Base-by-base conservation (phyloP, 192 early-diverging fungal genomes). In the Backusella mclennaniae region DNA sequence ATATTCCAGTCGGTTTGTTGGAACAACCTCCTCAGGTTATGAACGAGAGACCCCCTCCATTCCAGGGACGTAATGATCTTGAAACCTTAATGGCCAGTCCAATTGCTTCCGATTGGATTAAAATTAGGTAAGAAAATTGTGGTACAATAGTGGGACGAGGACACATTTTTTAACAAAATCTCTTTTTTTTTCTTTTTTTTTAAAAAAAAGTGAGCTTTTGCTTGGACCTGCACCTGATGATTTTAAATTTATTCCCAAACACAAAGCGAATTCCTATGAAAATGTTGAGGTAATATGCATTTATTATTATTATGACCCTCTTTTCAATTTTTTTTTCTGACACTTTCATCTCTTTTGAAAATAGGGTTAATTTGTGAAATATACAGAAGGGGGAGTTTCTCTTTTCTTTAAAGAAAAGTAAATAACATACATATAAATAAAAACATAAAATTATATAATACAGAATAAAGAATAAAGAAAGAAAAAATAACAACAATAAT, bases 161-260 rank as follows among this genome's bases (percentile, higher is more conserved):
- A 49, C 6, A 6, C 19, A n/a, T n/a, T 19, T 49, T 44, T 6
- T 19, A 49, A 49, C 15, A 49, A 31, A 7, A 35, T 35, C 21
- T 21, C 17, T 31, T 31, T 21, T 15, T 44, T 21, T 75, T n/a
- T 70, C 21, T 31, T 21, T 15, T 44, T 21, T 75, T n/a, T 70
- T 71, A 33, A 33, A 33, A 33, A 33, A 33, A 21, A 85, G 93
- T 59, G 96, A 99, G 76, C 92, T 92, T 89, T 75, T 99, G 19
- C 81, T 98, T 29, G 96, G 96, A 11, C 92, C 93, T 35, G 93
- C 95, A 3, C 95, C 96, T 33, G 91, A 89, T 4, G 88, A 81
- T 71, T 99, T 98, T 85, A 83, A 82, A n/a, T 99, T 99, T 82
- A 85, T 95, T 39, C 97, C 97, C 56, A 99, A 99, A 86, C 96